These are phyloP conservation scores for Penicillium aurantiogriseum DNA, from an alignment of 2,329 filamentous ascomycete species.

Conservation along the genomic window DNA sequence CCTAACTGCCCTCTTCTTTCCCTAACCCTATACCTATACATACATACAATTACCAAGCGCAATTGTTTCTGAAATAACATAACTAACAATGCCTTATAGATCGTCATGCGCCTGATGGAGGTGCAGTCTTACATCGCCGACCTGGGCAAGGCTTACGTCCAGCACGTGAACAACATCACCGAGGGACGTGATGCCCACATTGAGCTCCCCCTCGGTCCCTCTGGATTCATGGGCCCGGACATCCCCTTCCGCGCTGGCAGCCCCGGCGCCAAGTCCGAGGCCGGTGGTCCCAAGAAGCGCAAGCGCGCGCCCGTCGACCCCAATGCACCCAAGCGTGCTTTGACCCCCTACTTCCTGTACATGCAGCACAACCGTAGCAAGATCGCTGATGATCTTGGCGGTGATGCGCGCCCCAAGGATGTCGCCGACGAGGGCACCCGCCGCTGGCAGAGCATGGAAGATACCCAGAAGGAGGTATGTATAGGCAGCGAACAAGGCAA, in stretches of 20 bases:
- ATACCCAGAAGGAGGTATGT: constrained; percentile 67
- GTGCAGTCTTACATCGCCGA: constrained; percentile 77
- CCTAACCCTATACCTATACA: neutral
- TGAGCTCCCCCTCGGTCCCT: constrained; percentile 49
- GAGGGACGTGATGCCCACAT: constrained; percentile 57
- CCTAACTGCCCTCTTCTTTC: neutral
- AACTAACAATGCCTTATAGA: constrained; percentile 50
- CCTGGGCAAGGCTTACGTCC: constrained; percentile 79
- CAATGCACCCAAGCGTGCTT: constrained; percentile 88
- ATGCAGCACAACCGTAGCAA: constrained; percentile 82
- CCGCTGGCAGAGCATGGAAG: constrained; percentile 77
- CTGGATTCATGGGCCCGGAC: constrained; percentile 42
- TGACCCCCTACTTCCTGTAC: constrained; percentile 94
- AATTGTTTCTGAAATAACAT: constrained; percentile 3
- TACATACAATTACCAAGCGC: constrained; percentile 6
- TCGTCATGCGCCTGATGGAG: constrained; percentile 73
- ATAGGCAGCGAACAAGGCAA: constrained; percentile 1
- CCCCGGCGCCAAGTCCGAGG: constrained; percentile 44
- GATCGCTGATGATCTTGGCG: constrained; percentile 74
- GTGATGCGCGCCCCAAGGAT: constrained; percentile 76
- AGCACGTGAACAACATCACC: constrained; percentile 81
- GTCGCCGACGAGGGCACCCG: constrained; percentile 84
- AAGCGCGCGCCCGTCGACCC: constrained; percentile 86
- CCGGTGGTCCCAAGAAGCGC: constrained; percentile 77
- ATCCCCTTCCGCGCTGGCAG: constrained; percentile 42